These are phyloP conservation scores for Huntiella savannae DNA, from an alignment of 2,329 filamentous ascomycete genomes.

Conservation along the genomic window DNA sequence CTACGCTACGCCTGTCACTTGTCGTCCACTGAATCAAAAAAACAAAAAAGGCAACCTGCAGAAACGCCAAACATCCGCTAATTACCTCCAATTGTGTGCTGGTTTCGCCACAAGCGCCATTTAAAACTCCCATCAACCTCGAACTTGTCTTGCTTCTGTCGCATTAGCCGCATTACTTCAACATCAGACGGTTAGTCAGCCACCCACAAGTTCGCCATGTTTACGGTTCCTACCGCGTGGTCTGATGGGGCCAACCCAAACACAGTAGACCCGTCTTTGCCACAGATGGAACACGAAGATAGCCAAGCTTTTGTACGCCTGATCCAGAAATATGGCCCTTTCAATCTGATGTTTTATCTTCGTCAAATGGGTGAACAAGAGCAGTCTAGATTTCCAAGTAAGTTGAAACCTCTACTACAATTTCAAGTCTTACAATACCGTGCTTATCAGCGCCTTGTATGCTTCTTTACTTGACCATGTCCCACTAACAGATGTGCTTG, in stretches of 20 bases:
- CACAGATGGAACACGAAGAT: constrained; percentile 13
- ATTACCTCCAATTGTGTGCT: no score
- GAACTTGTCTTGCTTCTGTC: not conserved
- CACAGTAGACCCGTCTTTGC: constrained; percentile 1
- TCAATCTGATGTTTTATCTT: constrained; percentile 13
- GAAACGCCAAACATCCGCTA: not conserved
- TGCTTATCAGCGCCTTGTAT: no score
- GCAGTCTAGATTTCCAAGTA: constrained; percentile 2
- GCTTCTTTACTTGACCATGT: not conserved
- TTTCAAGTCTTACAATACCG: not conserved
- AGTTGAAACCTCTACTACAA: not conserved
- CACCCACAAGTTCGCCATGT: constrained; percentile 7
- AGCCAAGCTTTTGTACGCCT: constrained; percentile 9
- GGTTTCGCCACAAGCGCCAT: no score
- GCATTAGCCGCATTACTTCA: not conserved
- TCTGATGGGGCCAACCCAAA: constrained; percentile 9
- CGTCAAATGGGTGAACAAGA: constrained; percentile 11
- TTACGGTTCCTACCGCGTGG: constrained; percentile 11
- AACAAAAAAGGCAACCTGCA: not conserved
- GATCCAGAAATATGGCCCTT: constrained; percentile 11
- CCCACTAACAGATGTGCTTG: not conserved
- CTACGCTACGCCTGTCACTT: not conserved
- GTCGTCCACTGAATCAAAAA: not conserved
- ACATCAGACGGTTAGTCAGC: not conserved
- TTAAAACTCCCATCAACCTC: not conserved